These are phyloP conservation scores for Zanthoxylum bungeanum DNA, from an alignment of 345 rosid genomes.

Conservation along the genomic window DNA sequence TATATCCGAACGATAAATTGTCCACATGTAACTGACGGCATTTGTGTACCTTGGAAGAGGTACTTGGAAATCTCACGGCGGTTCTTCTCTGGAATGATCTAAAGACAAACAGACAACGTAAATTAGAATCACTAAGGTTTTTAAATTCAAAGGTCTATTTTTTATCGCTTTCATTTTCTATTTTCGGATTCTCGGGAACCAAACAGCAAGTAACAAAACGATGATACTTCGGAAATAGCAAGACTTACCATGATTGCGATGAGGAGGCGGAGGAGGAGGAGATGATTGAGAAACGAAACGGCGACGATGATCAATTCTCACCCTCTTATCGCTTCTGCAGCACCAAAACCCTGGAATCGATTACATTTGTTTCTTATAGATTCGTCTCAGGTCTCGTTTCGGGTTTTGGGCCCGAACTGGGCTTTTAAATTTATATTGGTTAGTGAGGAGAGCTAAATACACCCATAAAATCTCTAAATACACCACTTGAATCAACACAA, in stretches of 20 bases:
- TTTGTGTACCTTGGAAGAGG: constrained; percentile 79
- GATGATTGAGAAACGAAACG: not conserved
- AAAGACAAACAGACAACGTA: not conserved
- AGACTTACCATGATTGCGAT: constrained; percentile 30
- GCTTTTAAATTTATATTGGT: not conserved
- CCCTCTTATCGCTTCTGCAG: not conserved
- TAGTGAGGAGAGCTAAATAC: not conserved
- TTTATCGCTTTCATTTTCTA: no score
- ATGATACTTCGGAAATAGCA: not conserved
- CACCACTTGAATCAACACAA: no score
- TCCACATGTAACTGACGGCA: no score
- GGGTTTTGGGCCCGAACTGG: not conserved
- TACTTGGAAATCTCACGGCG: constrained; percentile 93
- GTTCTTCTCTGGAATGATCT: constrained; percentile 89
- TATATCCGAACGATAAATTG: no score
- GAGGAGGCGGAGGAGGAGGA: not conserved
- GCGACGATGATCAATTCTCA: not conserved
- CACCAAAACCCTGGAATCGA: not conserved
- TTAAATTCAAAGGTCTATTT: not conserved
- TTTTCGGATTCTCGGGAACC: not conserved
- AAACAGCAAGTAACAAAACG: not conserved
- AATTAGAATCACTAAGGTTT: not conserved
- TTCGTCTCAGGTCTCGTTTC: not conserved
- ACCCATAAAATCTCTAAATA: not conserved
- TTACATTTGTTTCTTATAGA: not conserved